phyloP scores from a whole-genome alignment of 805 yeast species.

The Kuraishia hungarica region DNA sequence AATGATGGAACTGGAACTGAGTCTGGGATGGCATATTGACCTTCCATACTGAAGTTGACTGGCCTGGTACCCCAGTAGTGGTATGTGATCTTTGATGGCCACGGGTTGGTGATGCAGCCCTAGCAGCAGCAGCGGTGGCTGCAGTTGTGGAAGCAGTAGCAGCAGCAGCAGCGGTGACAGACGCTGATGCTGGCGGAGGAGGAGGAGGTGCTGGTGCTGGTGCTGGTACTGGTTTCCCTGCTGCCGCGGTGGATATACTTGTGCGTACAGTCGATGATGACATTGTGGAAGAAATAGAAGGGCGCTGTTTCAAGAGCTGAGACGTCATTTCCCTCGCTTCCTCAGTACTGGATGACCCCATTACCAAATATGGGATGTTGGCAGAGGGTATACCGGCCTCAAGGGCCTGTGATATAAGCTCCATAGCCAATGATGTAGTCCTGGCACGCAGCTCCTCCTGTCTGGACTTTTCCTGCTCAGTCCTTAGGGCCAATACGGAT shows the following conservation, averaged over 20 bases:
- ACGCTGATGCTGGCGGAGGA: too few relatives aligned
- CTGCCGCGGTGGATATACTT: background rate
- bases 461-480: slow-evolving; percentile 33
- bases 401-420: slow-evolving; percentile 19
- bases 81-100: slow-evolving; percentile 20
- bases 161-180: background rate
- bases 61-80: slow-evolving; percentile 9
- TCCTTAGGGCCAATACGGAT: slow-evolving; percentile 25
- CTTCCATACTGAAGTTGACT: slow-evolving; percentile 24
- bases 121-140: background rate
- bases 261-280: background rate
- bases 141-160: background rate
- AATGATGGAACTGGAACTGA: slow-evolving; percentile 26
- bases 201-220: too few relatives aligned
- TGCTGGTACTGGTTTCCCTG: background rate
- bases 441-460: slow-evolving; percentile 27
- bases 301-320: background rate
- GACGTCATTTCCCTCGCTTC: background rate
- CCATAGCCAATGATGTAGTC: slow-evolving; percentile 24
- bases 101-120: background rate
- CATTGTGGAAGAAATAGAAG: background rate
- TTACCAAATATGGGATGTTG: background rate
- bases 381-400: background rate
- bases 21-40: slow-evolving; percentile 22
- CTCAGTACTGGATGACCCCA: background rate